Base-by-base conservation (phyloP, 2,329 filamentous ascomycete species). In the Lomentospora prolificans region DNA sequence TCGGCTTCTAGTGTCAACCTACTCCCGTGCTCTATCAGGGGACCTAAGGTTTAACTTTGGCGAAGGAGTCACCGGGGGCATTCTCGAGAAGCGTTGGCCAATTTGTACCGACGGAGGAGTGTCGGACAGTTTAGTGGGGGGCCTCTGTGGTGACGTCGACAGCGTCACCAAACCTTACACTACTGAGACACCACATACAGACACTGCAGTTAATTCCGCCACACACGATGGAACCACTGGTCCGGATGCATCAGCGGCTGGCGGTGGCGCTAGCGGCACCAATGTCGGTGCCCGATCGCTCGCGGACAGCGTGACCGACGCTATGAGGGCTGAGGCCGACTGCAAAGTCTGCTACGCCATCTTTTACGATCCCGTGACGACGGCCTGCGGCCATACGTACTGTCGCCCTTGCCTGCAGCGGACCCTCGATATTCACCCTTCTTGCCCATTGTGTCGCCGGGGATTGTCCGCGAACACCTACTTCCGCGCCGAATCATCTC, bases 311-410 rank as follows among this genome's bases (percentile, higher is more conserved):
- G 28, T 55, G 19, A 30, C 41, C 14, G 39, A 25, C 27, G 53
- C 53, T 27, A 55, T 55, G 25, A 55, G 84, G 58, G 74, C 76
- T 14, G 90, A 95, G 65, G 74, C 95, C 64, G 90, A 96, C 64
- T 96, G 91, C 61, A 89, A 94, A 63, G 84, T 96, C 57, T 96
- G 91, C 70, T 95, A 92, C 67, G 81, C 84, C 41, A 69, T 95
- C 22, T 87, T 92, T 66, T 73, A 90, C 58, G 87, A 95, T 59
- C 90, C 91, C 0, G 74, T 91, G 53, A 96, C 90, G 0, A 95
- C 89, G 0, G 77, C 81, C 1, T 96, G 91, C 63, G 91, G 91
- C 1, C 91, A 96, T 67, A 96, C 90, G 0, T 92, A 94, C 64
- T 96, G 91, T 67, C 84, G 87, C 19, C 79, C 80, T 58, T 96